A percentile compares a stretch with the other conserved stretches of the same genome.
Evolutionary conservation across 257 asterid genomes (phyloP).

Genomic region (Penstemon davidsonii): DNA sequence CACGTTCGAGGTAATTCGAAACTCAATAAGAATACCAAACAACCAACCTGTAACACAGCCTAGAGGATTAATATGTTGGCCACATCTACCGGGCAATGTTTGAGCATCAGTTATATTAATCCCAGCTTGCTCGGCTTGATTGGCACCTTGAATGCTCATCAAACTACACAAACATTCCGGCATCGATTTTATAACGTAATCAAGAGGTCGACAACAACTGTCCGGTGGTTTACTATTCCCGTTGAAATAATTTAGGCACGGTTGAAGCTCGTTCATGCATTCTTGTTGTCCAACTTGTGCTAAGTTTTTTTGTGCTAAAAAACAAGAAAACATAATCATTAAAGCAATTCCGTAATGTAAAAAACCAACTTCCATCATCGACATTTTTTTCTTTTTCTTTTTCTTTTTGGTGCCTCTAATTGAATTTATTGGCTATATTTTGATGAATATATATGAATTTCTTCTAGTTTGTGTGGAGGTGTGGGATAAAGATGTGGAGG

Average conservation of each 20-base stretch:
- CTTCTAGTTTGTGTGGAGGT: background rate
- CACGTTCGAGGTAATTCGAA: background rate
- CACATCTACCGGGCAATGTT: constrained; percentile 75
- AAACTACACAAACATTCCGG: constrained; percentile 79
- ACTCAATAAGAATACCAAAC: background rate
- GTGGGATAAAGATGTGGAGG: background rate
- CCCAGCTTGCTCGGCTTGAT: constrained; percentile 66
- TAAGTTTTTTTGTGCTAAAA: constrained; percentile 25
- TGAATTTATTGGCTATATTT: background rate
- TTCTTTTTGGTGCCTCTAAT: background rate
- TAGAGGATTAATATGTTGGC: constrained; percentile 71
- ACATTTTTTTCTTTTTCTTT: constrained; percentile 8
- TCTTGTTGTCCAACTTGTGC: constrained; percentile 47
- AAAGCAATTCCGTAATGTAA: constrained; percentile 10
- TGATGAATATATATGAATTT: background rate
- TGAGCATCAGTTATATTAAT: constrained; percentile 64
- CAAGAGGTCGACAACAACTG: constrained; percentile 67
- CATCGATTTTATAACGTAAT: constrained; percentile 46
- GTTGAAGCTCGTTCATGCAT: constrained; percentile 59
- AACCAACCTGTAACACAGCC: constrained; percentile 66
- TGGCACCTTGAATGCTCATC: constrained; percentile 65
- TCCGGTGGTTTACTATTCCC: constrained; percentile 52
- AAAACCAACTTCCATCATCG: constrained; percentile 18
- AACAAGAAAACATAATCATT: constrained; percentile 29
- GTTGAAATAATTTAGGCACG: constrained; percentile 64